Conservation (phyloP, 306 rosid species). For the Castanea crenata region DNA sequence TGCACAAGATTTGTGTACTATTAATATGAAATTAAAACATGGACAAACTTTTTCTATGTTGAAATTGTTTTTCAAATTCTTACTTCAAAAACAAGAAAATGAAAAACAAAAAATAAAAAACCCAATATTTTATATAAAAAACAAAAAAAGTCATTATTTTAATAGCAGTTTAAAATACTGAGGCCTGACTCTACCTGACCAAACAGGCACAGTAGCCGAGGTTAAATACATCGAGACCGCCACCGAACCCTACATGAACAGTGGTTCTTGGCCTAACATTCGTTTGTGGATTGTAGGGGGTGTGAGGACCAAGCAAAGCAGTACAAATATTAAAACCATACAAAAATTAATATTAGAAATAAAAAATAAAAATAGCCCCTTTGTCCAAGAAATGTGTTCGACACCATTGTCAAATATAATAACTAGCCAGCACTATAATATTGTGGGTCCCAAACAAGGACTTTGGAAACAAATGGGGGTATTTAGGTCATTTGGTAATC, state of each 20-base stretch:
- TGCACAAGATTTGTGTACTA: too few species aligned
- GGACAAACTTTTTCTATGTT: too few species aligned
- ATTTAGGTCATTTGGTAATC: slow-evolving; percentile 7
- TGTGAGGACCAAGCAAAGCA: background rate
- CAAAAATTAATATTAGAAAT: too few species aligned
- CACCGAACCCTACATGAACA: slow-evolving; percentile 29
- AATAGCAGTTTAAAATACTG: background rate
- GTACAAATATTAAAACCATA: background rate
- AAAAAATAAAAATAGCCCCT: background rate
- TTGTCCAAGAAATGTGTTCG: slow-evolving; percentile 9
- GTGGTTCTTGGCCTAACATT: slow-evolving; percentile 40
- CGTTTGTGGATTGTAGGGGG: slow-evolving; percentile 44
- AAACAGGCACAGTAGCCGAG: slow-evolving; percentile 44
- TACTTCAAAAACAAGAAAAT: too few species aligned
- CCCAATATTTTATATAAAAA: too few species aligned
- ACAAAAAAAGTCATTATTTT: background rate
- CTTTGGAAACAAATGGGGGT: slow-evolving; percentile 1
- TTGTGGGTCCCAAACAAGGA: slow-evolving; percentile 3
- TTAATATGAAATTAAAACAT: too few species aligned
- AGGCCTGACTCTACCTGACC: slow-evolving; percentile 30
- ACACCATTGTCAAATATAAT: slow-evolving; percentile 6
- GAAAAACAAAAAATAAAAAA: background rate
- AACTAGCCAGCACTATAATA: background rate
- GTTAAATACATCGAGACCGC: slow-evolving; percentile 38
- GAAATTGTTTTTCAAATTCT: too few species aligned